Conservation (phyloP, 148 eudicot species). For the Pouteria glomerata region DNA sequence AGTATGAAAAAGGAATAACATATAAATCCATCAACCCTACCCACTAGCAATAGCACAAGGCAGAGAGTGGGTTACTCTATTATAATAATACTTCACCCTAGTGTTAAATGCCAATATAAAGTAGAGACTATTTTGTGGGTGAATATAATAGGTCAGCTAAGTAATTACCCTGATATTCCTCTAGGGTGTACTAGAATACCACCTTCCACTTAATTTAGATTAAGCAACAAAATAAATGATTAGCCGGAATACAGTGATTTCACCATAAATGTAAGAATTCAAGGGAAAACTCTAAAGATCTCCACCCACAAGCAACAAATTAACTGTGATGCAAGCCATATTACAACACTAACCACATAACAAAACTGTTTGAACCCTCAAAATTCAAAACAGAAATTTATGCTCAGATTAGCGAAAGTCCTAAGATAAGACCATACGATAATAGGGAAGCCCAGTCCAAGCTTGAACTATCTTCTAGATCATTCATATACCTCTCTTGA, state of each 20-base stretch:
- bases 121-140: not conserved
- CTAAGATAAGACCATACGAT: not conserved
- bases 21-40: not conserved
- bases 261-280: not conserved
- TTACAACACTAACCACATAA: not conserved
- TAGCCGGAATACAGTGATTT: not conserved
- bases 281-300: not conserved
- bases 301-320: not conserved
- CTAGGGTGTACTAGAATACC: not conserved
- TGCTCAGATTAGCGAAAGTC: not conserved
- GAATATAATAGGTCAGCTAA: not conserved
- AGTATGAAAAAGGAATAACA: not conserved
- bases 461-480: not conserved
- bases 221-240: not conserved
- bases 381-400: not conserved
- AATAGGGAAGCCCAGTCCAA: not conserved
- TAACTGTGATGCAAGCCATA: not conserved
- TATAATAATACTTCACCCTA: too few species aligned
- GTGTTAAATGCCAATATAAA: too few species aligned
- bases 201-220: not conserved
- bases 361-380: not conserved
- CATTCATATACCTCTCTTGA: not conserved
- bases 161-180: not conserved
- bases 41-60: not conserved
- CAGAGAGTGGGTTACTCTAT: too few species aligned